A percentile compares a stretch with the other conserved stretches of the same genome.
Conservation (phyloP, 1,284 basidiomycete genomes). For the Trametes hirsuta region DNA sequence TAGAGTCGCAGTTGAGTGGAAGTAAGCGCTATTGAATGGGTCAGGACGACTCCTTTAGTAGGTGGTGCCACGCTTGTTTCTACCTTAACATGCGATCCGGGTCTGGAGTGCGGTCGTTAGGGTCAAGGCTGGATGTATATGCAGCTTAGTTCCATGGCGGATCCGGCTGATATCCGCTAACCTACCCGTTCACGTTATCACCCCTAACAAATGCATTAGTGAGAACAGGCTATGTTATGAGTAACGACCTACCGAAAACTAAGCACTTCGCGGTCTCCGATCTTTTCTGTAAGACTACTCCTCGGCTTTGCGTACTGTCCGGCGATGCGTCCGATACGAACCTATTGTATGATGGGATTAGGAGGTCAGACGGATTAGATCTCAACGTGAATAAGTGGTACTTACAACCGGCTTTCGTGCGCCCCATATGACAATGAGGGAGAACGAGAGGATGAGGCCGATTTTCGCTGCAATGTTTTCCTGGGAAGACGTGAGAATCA, state of each 20-base stretch:
- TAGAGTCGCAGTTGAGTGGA: constrained; percentile 92
- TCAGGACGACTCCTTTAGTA: background rate
- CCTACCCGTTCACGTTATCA: constrained; percentile 93
- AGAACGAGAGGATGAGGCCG: constrained; percentile 94
- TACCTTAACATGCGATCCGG: constrained; percentile 85
- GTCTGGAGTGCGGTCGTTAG: constrained; percentile 82
- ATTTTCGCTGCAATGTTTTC: constrained; percentile 95
- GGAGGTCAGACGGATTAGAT: no score
- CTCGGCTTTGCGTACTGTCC: constrained; percentile 98
- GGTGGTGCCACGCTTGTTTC: background rate
- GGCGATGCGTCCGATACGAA: constrained; percentile 90
- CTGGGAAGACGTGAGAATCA: constrained; percentile 39
- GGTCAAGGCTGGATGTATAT: constrained; percentile 55
- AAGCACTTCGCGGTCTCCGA: constrained; percentile 69
- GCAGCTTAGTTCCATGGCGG: no score
- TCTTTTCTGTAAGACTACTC: constrained; percentile 83
- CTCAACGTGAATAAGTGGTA: constrained; percentile 8
- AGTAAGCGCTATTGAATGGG: constrained; percentile 77
- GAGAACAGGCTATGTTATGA: background rate
- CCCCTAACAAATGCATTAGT: constrained; percentile 57
- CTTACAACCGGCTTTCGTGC: constrained; percentile 85
- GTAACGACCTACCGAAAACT: constrained; percentile 70
- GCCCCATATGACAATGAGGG: constrained; percentile 93
- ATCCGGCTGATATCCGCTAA: background rate
- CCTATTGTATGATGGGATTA: constrained; percentile 39